These are phyloP conservation scores for Kwoniella bestiolae DNA, from an alignment of 768 basidiomycete genomes.

Conservation along the genomic window DNA sequence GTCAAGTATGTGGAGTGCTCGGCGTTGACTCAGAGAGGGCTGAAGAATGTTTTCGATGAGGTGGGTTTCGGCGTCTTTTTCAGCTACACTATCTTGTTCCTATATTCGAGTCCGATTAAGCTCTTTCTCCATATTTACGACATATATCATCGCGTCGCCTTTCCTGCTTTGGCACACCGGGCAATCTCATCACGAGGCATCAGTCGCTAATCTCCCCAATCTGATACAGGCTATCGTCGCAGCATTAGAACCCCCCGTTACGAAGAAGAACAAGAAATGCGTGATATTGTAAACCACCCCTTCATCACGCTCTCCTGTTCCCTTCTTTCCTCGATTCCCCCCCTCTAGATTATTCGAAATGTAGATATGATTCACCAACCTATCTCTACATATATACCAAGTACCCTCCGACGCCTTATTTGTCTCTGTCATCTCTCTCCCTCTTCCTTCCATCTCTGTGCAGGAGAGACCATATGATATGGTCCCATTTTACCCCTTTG, in stretches of 20 bases:
- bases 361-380: conserved; percentile 1
- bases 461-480: too few species aligned
- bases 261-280: conserved; percentile 81
- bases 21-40: conserved; percentile 96
- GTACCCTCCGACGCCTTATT: background rate
- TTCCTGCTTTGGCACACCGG: too few species aligned
- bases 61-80: conserved; percentile 61
- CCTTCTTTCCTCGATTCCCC: background rate
- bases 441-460: background rate
- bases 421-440: background rate
- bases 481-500: too few species aligned
- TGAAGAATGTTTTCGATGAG: conserved; percentile 99
- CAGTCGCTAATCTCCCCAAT: background rate
- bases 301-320: background rate
- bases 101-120: too few species aligned
- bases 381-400: conserved; percentile 16
- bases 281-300: conserved; percentile 70
- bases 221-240: conserved; percentile 91
- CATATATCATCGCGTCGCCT: too few species aligned
- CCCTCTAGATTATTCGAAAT: background rate
- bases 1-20: conserved; percentile 99
- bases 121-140: too few species aligned
- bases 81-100: background rate
- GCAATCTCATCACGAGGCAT: too few species aligned
- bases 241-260: conserved; percentile 93